Conservation (phyloP, 345 rosid species). For the Brassica incana region DNA sequence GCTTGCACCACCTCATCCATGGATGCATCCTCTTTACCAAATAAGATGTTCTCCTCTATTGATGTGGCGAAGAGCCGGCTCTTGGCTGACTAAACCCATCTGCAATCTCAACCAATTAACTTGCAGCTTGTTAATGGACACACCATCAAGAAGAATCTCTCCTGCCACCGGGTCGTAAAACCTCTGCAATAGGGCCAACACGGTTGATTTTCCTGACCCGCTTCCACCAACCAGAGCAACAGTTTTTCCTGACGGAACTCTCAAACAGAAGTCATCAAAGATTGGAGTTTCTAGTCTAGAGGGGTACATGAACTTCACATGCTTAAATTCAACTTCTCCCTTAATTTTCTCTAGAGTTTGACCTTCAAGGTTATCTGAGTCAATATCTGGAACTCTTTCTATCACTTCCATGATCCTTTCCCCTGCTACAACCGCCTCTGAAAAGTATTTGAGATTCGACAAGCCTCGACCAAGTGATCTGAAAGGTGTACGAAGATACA, state of each 20-base stretch:
- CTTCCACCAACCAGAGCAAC: conserved; percentile 91
- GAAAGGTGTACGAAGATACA: conserved; percentile 58
- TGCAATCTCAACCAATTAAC: conserved; percentile 74
- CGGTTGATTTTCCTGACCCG: conserved; percentile 87
- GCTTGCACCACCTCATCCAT: conserved; percentile 80
- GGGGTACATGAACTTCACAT: conserved; percentile 83
- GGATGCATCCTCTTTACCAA: conserved; percentile 77
- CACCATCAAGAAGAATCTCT: conserved; percentile 83
- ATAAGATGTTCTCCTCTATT: conserved; percentile 78
- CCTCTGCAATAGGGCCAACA: conserved; percentile 71
- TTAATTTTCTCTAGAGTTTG: conserved; percentile 63
- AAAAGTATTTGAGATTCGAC: conserved; percentile 63
- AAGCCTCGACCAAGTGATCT: conserved; percentile 66
- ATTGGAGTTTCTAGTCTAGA: conserved; percentile 70
- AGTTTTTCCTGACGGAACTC: conserved; percentile 82
- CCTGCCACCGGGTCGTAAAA: conserved; percentile 75
- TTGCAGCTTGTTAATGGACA: conserved; percentile 63
- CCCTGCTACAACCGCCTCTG: conserved; percentile 66
- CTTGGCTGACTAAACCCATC: conserved; percentile 90
- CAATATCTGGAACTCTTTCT: conserved; percentile 64
- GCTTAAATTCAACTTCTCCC: conserved; percentile 79
- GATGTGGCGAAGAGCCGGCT: conserved; percentile 76
- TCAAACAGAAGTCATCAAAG: conserved; percentile 65
- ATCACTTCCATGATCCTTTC: conserved; percentile 72
- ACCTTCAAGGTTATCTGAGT: conserved; percentile 69